phyloP scores from a whole-genome alignment of 2,329 filamentous ascomycete genomes.

The Ambrosiella beaveri region DNA sequence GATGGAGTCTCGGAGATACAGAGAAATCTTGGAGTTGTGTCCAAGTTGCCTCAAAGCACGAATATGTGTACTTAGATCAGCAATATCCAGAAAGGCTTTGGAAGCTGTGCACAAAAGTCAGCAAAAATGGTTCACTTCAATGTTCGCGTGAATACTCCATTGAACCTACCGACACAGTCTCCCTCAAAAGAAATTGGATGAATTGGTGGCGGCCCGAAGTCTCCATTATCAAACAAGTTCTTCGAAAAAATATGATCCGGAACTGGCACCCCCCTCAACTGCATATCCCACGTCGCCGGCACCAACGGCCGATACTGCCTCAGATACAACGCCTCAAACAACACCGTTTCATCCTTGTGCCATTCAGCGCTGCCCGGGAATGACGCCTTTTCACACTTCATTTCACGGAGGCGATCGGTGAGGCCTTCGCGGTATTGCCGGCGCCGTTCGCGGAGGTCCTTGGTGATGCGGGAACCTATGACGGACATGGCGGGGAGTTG shows the following conservation, averaged over 20 bases:
- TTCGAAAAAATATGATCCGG: constrained; percentile 21
- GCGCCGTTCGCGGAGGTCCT: constrained; percentile 4
- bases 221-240: constrained; percentile 14
- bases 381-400: constrained; percentile 26
- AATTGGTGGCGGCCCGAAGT: constrained; percentile 21
- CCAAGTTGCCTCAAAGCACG: constrained; percentile 22
- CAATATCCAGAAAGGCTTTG: constrained; percentile 22
- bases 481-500: not conserved
- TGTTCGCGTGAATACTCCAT: not conserved
- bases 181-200: constrained; percentile 21
- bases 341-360: constrained; percentile 31
- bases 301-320: constrained; percentile 26
- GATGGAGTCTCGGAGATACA: constrained; percentile 21
- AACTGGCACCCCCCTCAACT: constrained; percentile 20
- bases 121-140: not conserved
- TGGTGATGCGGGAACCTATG: not conserved
- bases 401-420: constrained; percentile 19
- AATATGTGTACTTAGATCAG: constrained; percentile 24
- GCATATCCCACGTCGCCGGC: constrained; percentile 22
- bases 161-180: constrained; percentile 22
- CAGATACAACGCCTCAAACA: constrained; percentile 27
- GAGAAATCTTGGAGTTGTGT: constrained; percentile 19
- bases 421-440: not conserved
- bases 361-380: constrained; percentile 30
- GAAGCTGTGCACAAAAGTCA: constrained; percentile 20